A percentile compares a stretch with the other conserved stretches of the same genome.
These are phyloP conservation scores for Fusarium poae DNA, from an alignment of 2,329 filamentous ascomycete species.

Conservation along the genomic window DNA sequence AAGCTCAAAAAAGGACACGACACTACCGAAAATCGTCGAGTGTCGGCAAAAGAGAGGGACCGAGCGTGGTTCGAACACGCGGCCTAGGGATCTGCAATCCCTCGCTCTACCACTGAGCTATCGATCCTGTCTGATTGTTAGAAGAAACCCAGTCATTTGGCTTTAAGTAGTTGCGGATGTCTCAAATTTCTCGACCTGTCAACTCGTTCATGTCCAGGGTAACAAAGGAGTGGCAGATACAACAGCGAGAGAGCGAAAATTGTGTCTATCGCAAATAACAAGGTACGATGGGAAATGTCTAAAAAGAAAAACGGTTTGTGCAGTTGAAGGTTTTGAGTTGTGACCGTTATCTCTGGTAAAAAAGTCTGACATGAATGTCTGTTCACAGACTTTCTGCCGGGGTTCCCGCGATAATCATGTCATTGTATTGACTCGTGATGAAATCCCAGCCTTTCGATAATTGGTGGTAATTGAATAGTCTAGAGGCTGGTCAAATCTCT, in stretches of 20 bases:
- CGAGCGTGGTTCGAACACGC: conserved; percentile 44
- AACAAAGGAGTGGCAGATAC: not conserved
- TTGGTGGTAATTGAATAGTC: too few relatives aligned
- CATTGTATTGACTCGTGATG: conserved; percentile 12
- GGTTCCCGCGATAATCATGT: conserved; percentile 12
- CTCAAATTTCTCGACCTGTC: rapidly evolving
- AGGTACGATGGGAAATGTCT: not conserved
- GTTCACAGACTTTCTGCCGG: conserved; percentile 16
- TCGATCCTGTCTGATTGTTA: conserved; percentile 29
- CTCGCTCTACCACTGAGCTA: conserved; percentile 45
- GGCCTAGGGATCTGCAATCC: conserved; percentile 44
- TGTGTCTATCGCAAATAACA: not conserved
- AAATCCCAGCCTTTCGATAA: not conserved
- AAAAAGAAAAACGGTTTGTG: not conserved
- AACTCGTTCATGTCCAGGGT: not conserved
- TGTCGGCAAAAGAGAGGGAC: conserved; percentile 33
- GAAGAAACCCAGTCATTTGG: rapidly evolving
- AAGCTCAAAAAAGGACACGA: conserved; percentile 29
- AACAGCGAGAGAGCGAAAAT: not conserved
- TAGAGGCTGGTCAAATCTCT: not conserved
- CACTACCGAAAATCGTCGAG: not conserved
- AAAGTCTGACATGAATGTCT: conserved; percentile 4
- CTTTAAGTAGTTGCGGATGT: rapidly evolving
- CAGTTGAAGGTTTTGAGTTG: too few relatives aligned
- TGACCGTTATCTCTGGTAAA: not conserved